These are phyloP conservation scores for Knoxia roxburghii DNA, from an alignment of 257 asterid genomes.

Conservation along the genomic window DNA sequence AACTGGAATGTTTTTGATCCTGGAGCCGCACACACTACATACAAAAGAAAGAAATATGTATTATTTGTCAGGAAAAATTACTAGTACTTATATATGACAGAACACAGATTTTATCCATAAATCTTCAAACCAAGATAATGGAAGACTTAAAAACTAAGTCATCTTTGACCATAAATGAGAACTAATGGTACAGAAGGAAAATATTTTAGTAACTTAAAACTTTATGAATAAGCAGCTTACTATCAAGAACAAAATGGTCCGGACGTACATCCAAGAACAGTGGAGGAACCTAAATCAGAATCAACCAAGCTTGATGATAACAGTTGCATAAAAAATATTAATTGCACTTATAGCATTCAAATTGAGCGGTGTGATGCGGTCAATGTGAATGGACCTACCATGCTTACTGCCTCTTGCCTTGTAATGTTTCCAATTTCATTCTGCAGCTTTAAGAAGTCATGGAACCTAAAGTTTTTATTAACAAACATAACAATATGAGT, in stretches of 20 bases:
- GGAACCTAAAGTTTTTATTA: constrained; percentile 63
- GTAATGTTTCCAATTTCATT: constrained; percentile 97
- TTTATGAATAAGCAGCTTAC: constrained; percentile 48
- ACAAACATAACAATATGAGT: constrained; percentile 11
- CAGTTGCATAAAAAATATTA: not conserved
- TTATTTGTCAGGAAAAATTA: not conserved
- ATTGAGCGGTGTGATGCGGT: not conserved
- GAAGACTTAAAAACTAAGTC: no score
- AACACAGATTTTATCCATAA: not conserved
- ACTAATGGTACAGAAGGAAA: not conserved
- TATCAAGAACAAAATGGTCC: constrained; percentile 90
- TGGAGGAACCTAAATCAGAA: constrained; percentile 90
- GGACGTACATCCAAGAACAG: constrained; percentile 88
- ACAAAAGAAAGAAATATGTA: constrained; percentile 1
- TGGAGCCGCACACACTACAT: constrained; percentile 99
- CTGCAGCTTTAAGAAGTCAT: constrained; percentile 81
- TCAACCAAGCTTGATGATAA: constrained; percentile 12
- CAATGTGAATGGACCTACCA: constrained; percentile 48
- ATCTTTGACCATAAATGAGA: not conserved
- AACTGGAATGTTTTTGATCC: constrained; percentile 97
- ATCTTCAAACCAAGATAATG: not conserved
- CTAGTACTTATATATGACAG: not conserved
- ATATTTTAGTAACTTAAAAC: not conserved
- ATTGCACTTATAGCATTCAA: constrained; percentile 3
- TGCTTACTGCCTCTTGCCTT: constrained; percentile 98